These are phyloP conservation scores for Wickerhamiella dianesei DNA, from an alignment of 805 yeast species.

Conservation along the genomic window DNA sequence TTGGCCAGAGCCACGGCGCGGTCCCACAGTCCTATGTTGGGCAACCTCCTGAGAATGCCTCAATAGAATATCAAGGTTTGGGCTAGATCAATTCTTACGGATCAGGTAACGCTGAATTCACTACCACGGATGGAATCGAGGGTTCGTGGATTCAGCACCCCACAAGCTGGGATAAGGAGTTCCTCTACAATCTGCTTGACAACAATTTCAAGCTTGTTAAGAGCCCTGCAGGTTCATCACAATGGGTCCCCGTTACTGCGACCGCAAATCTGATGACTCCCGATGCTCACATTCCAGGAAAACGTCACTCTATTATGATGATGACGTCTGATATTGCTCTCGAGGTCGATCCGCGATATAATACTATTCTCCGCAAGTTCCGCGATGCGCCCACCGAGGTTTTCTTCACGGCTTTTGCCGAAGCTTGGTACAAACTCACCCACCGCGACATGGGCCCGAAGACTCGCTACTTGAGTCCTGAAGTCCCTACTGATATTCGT, in stretches of 20 bases:
- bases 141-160: slow-evolving; percentile 15
- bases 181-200: slow-evolving; percentile 10
- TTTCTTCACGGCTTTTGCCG: slow-evolving; percentile 13
- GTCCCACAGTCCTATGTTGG: slow-evolving; percentile 9
- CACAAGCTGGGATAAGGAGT: slow-evolving; percentile 7
- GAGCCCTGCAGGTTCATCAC: slow-evolving; percentile 14
- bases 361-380: slow-evolving; percentile 10
- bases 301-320: slow-evolving; percentile 13
- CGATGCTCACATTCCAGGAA: slow-evolving; percentile 11
- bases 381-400: slow-evolving; percentile 7
- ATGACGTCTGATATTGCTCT: slow-evolving; percentile 15
- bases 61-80: slow-evolving; percentile 14
- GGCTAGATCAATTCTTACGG: slow-evolving; percentile 13
- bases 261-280: slow-evolving; percentile 9
- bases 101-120: slow-evolving; percentile 14
- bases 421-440: slow-evolving; percentile 15
- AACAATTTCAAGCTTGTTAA: slow-evolving; percentile 6
- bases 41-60: slow-evolving; percentile 12
- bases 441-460: slow-evolving; percentile 17
- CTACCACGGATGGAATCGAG: slow-evolving; percentile 14
- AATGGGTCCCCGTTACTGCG: slow-evolving; percentile 10
- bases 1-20: slow-evolving; percentile 16
- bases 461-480: slow-evolving; percentile 14
- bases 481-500: slow-evolving; percentile 9
- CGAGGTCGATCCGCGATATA: slow-evolving; percentile 13